These are phyloP conservation scores for Hygrophila difformis DNA, from an alignment of 257 asterid species.

Conservation along the genomic window DNA sequence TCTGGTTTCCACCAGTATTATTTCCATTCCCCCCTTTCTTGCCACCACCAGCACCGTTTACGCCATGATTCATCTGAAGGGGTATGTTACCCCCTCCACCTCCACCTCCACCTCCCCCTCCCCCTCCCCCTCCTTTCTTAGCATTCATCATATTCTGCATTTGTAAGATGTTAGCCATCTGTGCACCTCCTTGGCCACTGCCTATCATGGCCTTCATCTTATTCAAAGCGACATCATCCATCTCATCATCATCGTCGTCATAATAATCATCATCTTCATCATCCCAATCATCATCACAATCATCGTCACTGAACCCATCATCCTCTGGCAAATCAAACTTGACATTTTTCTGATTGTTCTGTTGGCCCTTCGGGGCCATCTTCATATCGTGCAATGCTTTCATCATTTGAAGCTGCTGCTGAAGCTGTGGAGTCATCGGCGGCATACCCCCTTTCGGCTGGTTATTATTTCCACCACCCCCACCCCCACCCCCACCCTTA, in stretches of 20 bases:
- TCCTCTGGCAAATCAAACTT: conserved; percentile 44
- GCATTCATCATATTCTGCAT: conserved; percentile 7
- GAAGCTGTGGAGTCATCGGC: conserved; percentile 29
- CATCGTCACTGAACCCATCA: conserved; percentile 38
- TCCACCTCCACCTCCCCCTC: conserved; percentile 24
- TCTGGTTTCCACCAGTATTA: conserved; percentile 17
- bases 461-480: conserved; percentile 19
- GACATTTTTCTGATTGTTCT: conserved; percentile 21
- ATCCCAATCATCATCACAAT: conserved; percentile 19
- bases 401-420: conserved; percentile 44
- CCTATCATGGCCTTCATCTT: conserved; percentile 41
- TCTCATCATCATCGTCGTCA: conserved; percentile 12
- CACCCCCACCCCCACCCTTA: conserved; percentile 21
- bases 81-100: conserved; percentile 36
- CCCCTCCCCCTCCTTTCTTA: conserved; percentile 10
- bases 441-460: conserved; percentile 30
- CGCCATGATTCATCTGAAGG: conserved; percentile 42
- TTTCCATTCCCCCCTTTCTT: conserved; percentile 39
- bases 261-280: conserved; percentile 11
- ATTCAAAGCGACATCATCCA: conserved; percentile 20
- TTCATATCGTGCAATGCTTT: conserved; percentile 54
- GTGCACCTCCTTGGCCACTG: conserved; percentile 19
- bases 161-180: conserved; percentile 35
- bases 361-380: conserved; percentile 32
- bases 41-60: conserved; percentile 27